Evolutionary conservation across 345 rosid species (phyloP), one percentile per base, ranked within the genome.

Genomic region (Lenwebbia sp.): DNA sequence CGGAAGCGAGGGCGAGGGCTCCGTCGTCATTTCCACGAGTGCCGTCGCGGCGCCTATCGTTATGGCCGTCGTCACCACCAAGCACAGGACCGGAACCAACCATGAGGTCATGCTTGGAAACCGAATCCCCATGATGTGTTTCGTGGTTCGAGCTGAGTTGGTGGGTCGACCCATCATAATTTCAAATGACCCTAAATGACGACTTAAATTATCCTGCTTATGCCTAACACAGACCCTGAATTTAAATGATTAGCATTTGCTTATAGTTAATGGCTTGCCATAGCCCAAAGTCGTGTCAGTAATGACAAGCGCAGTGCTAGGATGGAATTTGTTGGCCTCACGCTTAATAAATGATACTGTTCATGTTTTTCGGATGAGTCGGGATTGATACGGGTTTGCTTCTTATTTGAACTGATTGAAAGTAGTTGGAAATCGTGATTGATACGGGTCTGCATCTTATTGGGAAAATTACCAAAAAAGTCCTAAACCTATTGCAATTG

Each of bases 251-350:
- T 37, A 70, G 47, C 47, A 70, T 37, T 37, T 37, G 47, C 23
- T 70, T 19, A 21, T 6, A 0, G n/a, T 56, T 0, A 6, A 21
- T 33, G 17, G 17, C 81, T 37, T 0, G 1, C 47, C 81, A 37
- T 9, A 70, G 47, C 0, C 0, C 12, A 70, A 37, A 70, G 76
- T 65, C 41, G 23, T 65, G 76, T 65, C 6, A 0, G 22, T 33
- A 62, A 14, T 15, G 74, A 62, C 74, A 62, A 62, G 21, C 0
- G 0, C 3, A 1, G 1, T 37, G 7, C 2, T 0, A 0, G 47
- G 47, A 70, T 70, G 47, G 47, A 70, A 70, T 33, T 70, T 19
- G 81, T 37, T 70, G 26, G 81, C 81, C 13, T 37, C 81, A 70
- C 40, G 81, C 81, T 70, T 0, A 37, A 70, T 70, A 12, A 70